Percentiles rank a stretch among this genome's conserved stretches.
Conservation (phyloP, 257 asterid genomes). For the Plectranthus barbatus region DNA sequence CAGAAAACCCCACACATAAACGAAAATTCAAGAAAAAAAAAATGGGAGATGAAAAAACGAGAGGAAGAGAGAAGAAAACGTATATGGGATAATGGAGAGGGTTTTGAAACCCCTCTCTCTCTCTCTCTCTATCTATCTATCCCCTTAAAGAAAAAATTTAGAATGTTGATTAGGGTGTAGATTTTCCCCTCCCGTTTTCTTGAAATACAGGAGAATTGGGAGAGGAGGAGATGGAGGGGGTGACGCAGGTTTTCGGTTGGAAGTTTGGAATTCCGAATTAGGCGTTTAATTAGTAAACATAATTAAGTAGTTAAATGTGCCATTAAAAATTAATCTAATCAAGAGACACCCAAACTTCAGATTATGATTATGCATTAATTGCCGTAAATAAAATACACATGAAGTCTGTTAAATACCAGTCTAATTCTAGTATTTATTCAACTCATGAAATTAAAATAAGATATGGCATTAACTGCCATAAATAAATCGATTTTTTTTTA, state of each 20-base stretch:
- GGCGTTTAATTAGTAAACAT: conserved; percentile 13
- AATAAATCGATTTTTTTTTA: too few relatives aligned
- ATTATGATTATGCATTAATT: too few relatives aligned
- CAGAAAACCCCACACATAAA: background rate
- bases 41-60: background rate
- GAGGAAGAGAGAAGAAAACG: background rate
- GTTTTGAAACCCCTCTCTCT: background rate
- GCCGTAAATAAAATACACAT: too few relatives aligned
- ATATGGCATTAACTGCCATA: background rate
- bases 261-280: background rate
- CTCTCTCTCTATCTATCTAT: background rate
- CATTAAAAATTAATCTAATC: too few relatives aligned
- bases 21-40: background rate
- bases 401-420: too few relatives aligned
- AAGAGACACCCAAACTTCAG: too few relatives aligned
- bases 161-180: background rate
- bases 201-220: background rate
- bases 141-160: background rate
- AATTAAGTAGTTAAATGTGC: background rate
- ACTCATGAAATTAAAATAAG: background rate
- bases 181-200: background rate
- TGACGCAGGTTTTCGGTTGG: conserved; percentile 9
- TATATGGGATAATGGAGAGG: background rate
- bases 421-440: too few relatives aligned
- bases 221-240: background rate